Evolutionary conservation across 306 rosid species (phyloP).

Genomic region (Canavalia gladiata): DNA sequence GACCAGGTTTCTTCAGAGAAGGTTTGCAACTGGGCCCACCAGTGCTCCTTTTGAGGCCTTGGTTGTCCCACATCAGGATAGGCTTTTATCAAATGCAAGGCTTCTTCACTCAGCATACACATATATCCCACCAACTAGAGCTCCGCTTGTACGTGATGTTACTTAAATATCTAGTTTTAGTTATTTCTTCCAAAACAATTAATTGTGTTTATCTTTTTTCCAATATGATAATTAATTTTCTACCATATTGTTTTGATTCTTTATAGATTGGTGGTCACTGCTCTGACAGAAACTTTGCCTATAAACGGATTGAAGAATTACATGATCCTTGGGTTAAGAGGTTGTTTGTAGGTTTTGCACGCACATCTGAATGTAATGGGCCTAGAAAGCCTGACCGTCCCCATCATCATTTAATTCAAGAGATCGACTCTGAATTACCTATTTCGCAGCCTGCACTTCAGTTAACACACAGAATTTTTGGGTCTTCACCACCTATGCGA

Average conservation of each 20-base stretch:
- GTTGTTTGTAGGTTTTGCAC: constrained; percentile 89
- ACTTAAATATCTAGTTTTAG: constrained; percentile 36
- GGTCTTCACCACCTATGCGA: constrained; percentile 91
- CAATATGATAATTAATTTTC: constrained; percentile 33
- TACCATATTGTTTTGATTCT: constrained; percentile 40
- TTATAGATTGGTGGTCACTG: constrained; percentile 79
- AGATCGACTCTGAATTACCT: constrained; percentile 82
- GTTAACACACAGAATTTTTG: constrained; percentile 87
- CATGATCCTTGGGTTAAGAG: constrained; percentile 93
- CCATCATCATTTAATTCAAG: constrained; percentile 91
- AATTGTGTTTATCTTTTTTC: neutral
- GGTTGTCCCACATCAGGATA: constrained; percentile 74
- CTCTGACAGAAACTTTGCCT: constrained; percentile 82
- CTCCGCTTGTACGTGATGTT: constrained; percentile 84
- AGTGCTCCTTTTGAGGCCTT: constrained; percentile 85
- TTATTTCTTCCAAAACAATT: neutral
- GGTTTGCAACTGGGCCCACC: constrained; percentile 71
- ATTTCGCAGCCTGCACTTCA: constrained; percentile 87
- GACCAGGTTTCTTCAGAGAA: constrained; percentile 58
- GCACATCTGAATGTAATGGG: constrained; percentile 92
- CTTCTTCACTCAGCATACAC: constrained; percentile 91
- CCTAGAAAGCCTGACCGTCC: constrained; percentile 81
- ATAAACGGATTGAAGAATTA: constrained; percentile 82
- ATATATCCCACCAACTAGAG: constrained; percentile 86
- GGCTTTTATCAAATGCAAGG: constrained; percentile 75